phyloP scores from a whole-genome alignment of 306 rosid species.

The Inga laurina region DNA sequence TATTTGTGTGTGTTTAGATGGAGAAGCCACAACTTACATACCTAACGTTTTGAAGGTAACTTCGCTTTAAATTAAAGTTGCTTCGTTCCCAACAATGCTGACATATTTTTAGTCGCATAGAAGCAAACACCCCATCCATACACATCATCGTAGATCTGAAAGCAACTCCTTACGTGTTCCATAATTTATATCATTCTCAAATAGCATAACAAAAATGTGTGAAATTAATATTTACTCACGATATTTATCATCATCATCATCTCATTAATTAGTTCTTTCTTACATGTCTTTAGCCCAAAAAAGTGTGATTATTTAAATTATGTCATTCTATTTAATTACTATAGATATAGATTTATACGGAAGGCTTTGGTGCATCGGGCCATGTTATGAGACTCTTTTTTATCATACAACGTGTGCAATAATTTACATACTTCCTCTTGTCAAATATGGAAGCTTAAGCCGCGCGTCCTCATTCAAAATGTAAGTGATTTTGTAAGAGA shows the following conservation, averaged over 20 bases:
- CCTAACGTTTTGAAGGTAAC: conserved; percentile 52
- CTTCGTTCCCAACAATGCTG: conserved; percentile 42
- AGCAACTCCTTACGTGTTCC: conserved; percentile 24
- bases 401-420: too few relatives aligned
- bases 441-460: too few relatives aligned
- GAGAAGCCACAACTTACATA: conserved; percentile 51
- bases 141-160: conserved; percentile 4
- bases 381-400: too few relatives aligned
- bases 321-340: neutral
- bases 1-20: conserved; percentile 30
- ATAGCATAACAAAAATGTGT: neutral
- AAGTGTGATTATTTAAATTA: too few relatives aligned
- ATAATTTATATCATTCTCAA: neutral
- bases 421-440: too few relatives aligned
- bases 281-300: too few relatives aligned
- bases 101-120: conserved; percentile 3
- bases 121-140: neutral
- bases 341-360: too few relatives aligned
- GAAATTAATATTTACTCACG: neutral
- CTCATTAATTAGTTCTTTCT: neutral
- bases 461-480: too few relatives aligned
- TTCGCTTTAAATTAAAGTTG: conserved; percentile 51
- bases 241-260: neutral
- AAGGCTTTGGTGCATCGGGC: too few relatives aligned
- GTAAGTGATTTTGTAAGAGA: too few relatives aligned